These are phyloP conservation scores for Arthrobotrys sinensis DNA, from an alignment of 2,329 filamentous ascomycete species.

Conservation along the genomic window DNA sequence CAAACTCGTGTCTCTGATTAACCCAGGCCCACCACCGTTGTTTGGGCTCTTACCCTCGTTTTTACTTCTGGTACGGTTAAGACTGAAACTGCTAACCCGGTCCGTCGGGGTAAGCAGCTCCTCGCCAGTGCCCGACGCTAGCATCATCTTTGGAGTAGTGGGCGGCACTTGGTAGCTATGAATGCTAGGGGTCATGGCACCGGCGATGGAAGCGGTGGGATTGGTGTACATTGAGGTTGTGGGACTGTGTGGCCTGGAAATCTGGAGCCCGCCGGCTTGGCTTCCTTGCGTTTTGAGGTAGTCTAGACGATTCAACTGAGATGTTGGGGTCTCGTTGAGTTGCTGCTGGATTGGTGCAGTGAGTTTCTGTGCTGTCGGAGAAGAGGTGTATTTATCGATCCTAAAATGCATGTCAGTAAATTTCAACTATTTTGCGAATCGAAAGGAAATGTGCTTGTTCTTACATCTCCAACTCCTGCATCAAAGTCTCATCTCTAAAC, in stretches of 20 bases:
- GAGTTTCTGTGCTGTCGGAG: conserved; percentile 49
- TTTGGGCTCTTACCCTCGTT: conserved; percentile 41
- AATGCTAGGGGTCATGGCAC: conserved; percentile 51
- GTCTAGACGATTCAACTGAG: conserved; percentile 34
- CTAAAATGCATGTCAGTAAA: conserved; percentile 18
- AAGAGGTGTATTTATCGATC: conserved; percentile 56
- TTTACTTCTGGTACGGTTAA: conserved; percentile 44
- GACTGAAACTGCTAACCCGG: conserved; percentile 30
- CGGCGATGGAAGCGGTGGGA: conserved; percentile 56
- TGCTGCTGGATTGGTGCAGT: conserved; percentile 42
- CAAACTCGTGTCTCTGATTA: conserved; percentile 42
- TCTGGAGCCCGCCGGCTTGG: conserved; percentile 21
- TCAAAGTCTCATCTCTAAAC: conserved; percentile 87
- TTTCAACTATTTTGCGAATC: neutral
- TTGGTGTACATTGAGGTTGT: conserved; percentile 64
- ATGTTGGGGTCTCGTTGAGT: conserved; percentile 15
- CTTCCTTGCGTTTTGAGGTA: conserved; percentile 38
- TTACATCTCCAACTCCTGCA: conserved; percentile 88
- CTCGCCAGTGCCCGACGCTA: conserved; percentile 13
- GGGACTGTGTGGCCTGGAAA: conserved; percentile 62
- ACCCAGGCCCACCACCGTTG: neutral
- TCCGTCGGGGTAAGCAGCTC: conserved; percentile 33
- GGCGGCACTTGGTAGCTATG: conserved; percentile 57
- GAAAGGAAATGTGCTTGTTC: conserved; percentile 65
- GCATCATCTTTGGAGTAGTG: conserved; percentile 45